phyloP scores from a whole-genome alignment of 2,329 filamentous ascomycete genomes.

The Arthrobotrys musiformis region DNA sequence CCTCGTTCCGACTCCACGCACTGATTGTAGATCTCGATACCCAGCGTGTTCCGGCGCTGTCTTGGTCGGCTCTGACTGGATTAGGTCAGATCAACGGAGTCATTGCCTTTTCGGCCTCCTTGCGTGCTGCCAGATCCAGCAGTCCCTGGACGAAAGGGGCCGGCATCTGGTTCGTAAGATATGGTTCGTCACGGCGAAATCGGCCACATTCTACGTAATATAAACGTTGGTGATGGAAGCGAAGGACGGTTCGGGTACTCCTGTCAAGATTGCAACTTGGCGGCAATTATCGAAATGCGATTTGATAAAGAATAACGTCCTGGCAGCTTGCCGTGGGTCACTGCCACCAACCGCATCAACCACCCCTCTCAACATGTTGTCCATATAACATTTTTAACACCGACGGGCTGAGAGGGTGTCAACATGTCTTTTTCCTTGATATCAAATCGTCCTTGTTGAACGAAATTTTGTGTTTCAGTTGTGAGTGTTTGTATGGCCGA shows the following conservation, averaged over 20 bases:
- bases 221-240: constrained; percentile 10
- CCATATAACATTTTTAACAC: constrained; percentile 13
- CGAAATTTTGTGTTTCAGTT: constrained; percentile 53
- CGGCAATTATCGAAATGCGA: constrained; percentile 47
- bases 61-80: constrained; percentile 40
- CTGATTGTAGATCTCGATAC: constrained; percentile 31
- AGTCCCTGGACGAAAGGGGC: constrained; percentile 41
- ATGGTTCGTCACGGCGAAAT: constrained; percentile 34
- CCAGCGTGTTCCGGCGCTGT: constrained; percentile 1
- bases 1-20: constrained; percentile 42
- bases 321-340: constrained; percentile 2
- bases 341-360: constrained; percentile 29
- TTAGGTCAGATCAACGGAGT: constrained; percentile 37
- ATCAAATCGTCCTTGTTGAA: constrained; percentile 17
- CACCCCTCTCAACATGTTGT: constrained; percentile 5
- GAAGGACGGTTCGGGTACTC: constrained; percentile 15
- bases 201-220: constrained; percentile 27
- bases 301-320: constrained; percentile 44
- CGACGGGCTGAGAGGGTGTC: constrained; percentile 13
- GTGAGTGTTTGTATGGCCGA: constrained; percentile 33
- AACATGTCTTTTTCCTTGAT: constrained; percentile 13
- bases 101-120: constrained; percentile 37
- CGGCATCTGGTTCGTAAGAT: constrained; percentile 19
- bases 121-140: constrained; percentile 46
- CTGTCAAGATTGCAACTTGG: constrained; percentile 35